phyloP scores from a whole-genome alignment of 1,139 yeast species.

The Taphrina confusa region DNA sequence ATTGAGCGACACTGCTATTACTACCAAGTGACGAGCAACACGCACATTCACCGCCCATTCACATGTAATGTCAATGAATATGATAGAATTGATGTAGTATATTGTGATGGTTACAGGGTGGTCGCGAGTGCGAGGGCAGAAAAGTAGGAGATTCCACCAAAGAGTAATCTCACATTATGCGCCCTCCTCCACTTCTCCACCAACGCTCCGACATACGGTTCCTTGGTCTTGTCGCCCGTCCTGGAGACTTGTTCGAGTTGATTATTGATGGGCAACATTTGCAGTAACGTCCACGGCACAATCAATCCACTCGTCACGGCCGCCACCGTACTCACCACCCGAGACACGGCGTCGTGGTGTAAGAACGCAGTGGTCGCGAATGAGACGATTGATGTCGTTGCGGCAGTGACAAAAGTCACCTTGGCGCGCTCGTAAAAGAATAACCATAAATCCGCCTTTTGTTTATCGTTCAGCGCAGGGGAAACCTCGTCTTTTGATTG shows the following conservation, averaged over 20 bases:
- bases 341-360: not conserved
- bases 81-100: too few species aligned
- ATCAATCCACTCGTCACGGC: slow-evolving; percentile 8
- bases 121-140: slow-evolving; percentile 10
- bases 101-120: slow-evolving; percentile 7
- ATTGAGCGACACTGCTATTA: too few species aligned
- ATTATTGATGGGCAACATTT: slow-evolving; percentile 14
- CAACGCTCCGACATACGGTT: slow-evolving; percentile 5
- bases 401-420: not conserved
- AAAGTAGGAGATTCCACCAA: slow-evolving; percentile 5
- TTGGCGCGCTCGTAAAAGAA: slow-evolving; percentile 19
- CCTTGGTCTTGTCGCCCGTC: slow-evolving; percentile 11
- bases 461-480: not conserved
- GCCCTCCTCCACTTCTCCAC: slow-evolving; percentile 10
- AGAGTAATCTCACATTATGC: slow-evolving; percentile 6
- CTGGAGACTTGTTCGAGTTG: not conserved
- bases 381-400: not conserved
- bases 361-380: slow-evolving; percentile 4
- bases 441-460: slow-evolving; percentile 7
- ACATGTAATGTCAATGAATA: not conserved
- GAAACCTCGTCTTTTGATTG: not conserved
- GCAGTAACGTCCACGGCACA: slow-evolving; percentile 1
- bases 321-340: not conserved
- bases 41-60: too few species aligned
- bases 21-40: too few species aligned